Evolutionary conservation across 495 filamentous ascomycete genomes (phyloP).

Genomic region (Penicillium verhagenii): DNA sequence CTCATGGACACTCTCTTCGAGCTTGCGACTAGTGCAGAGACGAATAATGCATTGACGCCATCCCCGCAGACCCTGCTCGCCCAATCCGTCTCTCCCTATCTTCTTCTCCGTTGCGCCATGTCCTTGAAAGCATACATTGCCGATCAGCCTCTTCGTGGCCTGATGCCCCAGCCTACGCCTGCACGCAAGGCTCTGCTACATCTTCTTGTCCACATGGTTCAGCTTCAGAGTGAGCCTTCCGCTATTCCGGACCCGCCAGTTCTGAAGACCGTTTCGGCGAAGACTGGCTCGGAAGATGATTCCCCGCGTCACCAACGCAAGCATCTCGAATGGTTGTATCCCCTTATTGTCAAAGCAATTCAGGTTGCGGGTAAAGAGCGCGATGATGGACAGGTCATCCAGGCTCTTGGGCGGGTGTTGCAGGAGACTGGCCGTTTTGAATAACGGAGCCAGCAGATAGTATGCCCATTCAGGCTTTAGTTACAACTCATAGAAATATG

Average conservation of each 20-base stretch:
- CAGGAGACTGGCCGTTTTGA: constrained; percentile 56
- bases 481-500: not conserved
- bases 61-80: constrained; percentile 59
- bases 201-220: constrained; percentile 61
- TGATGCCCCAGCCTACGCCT: constrained; percentile 85
- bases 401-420: constrained; percentile 65
- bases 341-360: constrained; percentile 69
- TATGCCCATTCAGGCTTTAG: too few species aligned
- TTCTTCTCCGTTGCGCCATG: constrained; percentile 78
- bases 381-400: constrained; percentile 57
- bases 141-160: constrained; percentile 86
- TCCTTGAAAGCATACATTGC: constrained; percentile 80
- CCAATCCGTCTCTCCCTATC: constrained; percentile 73
- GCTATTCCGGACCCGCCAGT: constrained; percentile 64
- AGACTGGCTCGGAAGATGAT: constrained; percentile 18
- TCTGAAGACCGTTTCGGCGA: constrained; percentile 44
- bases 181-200: constrained; percentile 77
- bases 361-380: constrained; percentile 63
- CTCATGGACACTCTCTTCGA: constrained; percentile 80
- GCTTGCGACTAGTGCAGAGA: constrained; percentile 38
- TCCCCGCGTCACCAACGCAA: constrained; percentile 45
- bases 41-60: constrained; percentile 1
- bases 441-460: constrained; percentile 3
- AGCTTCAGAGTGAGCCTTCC: constrained; percentile 66
- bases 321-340: constrained; percentile 81